Evolutionary conservation across 2,329 filamentous ascomycete genomes (phyloP), one percentile per base, ranked within the genome.

Genomic region (Corinectria fuckeliana): DNA sequence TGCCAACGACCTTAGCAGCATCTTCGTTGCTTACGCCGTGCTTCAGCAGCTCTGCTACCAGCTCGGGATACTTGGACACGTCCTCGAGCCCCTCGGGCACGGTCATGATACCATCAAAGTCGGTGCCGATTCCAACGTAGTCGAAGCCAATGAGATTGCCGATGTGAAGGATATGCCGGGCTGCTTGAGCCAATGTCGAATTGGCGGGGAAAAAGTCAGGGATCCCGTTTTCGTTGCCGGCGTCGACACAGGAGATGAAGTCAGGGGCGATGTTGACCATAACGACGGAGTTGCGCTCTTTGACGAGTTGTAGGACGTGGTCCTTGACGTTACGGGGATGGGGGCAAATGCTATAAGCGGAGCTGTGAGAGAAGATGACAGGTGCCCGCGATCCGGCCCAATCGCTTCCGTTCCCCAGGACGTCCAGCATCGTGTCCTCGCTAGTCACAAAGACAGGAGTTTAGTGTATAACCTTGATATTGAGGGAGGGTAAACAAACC

Each of bases 241-340:
- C 79, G 9, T 85, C 82, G 1, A 83, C 80, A 74, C 93, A 97
- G 25, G 89, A 91, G 61, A 97, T 86, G 74, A 97, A 97, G 16
- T 88, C 88, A 0, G 92, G 91, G 14, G 85, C 81, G 71, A 97
- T 96, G 74, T 96, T 97, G 62, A 97, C 87, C 92, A 97, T 96
- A 52, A 97, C 91, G 9, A 98, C 70, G 3, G 90, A 90, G 62
- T 89, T 85, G 2, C 84, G 86, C 69, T 85, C 75, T 74, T 91
- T 91, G 34, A 97, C 91, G 1, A 95, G 80, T 36, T 89, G 78
- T 7, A 98, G 80, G 13, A 97, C 87, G 56, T 93, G 85, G 64
- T 98, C 93, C 1, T 91, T 91, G 7, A 96, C 93, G 69, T 98
- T 98, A 30, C 94, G 86, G 9, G 93, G 92, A 75, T 97, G 93